Evolutionary conservation across 1,284 basidiomycete genomes (phyloP), one percentile per base, ranked within the genome.

Genomic region (Grifola frondosa): DNA sequence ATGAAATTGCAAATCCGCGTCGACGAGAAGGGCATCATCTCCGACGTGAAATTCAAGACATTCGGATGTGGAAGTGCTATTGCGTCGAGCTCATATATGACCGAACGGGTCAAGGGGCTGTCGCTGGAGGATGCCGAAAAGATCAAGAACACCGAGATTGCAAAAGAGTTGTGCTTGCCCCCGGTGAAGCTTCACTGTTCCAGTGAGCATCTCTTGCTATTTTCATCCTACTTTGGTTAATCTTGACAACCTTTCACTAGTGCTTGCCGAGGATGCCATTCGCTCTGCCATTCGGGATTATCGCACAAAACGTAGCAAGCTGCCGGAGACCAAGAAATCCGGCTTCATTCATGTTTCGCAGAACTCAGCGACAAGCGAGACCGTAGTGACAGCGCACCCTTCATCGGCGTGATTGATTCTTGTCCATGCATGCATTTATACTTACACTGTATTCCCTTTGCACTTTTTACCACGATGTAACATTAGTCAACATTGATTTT

Each of bases 1-100:
- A 98, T 98, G 96, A 99, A 99, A 71, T 84, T 99, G 19, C 95
- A 97, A 68, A 99, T 99, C 65, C 90, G 92, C 58, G 97, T 99
- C 46, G 87, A 95, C 68, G 94, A 97, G 53, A 78, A 90, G 37
- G 88, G 93, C 30, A 81, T 97, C 68, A 99, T 99, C 63, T 90
- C 88, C 43, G 96, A 99, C 64, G 97, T 98, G 67, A 97, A 96
- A 70, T 99, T 98, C 80, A 98, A 97, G 75, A 97, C 94, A 0
- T 97, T 97, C 65, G 94, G 94, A 12, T 96, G 92, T 65, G 92
- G 97, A 44, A 96, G 91, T 50, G 97, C 96, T 53, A 99, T 99
- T 52, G 97, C 97, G 2, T 96, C 92, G 4, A 93, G 89, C 61
- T 93, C 90, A 10, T 97, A 94, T 67, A 93, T 97, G 88, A 99